Percentiles rank a stretch among this genome's conserved stretches.
These are phyloP conservation scores for Macrocybe gigantea DNA, from an alignment of 768 basidiomycete genomes.

Conservation along the genomic window DNA sequence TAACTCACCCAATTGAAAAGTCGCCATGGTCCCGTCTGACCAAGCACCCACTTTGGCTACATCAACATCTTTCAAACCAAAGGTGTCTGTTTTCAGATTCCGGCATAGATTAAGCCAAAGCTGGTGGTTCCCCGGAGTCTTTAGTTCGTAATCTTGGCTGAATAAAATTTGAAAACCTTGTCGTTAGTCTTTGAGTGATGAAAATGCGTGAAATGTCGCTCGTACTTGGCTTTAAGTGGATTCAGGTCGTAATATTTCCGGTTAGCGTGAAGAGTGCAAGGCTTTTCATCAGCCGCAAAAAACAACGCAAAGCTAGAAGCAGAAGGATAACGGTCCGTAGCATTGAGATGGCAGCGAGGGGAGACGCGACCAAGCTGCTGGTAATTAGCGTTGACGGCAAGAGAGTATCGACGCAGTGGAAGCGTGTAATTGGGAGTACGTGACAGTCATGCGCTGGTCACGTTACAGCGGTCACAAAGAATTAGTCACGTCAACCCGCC, in stretches of 20 bases:
- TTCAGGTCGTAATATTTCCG: constrained; percentile 66
- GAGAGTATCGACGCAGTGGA: too few relatives aligned
- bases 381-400: too few relatives aligned
- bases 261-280: constrained; percentile 54
- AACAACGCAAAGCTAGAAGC: constrained; percentile 1
- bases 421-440: too few relatives aligned
- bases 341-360: background rate
- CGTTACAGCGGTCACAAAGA: constrained; percentile 15
- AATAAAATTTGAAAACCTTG: constrained; percentile 10
- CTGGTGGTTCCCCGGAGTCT: constrained; percentile 37
- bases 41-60: constrained; percentile 53
- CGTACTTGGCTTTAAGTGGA: constrained; percentile 53
- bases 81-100: constrained; percentile 48
- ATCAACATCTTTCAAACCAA: constrained; percentile 48
- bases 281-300: constrained; percentile 38
- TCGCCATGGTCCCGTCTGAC: constrained; percentile 58
- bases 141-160: constrained; percentile 62
- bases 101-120: constrained; percentile 65
- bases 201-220: constrained; percentile 5
- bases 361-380: too few relatives aligned
- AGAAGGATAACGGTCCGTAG: background rate
- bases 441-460: background rate
- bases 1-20: constrained; percentile 64
- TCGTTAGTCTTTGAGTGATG: constrained; percentile 1
- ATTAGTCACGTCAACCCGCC: constrained; percentile 26